Evolutionary conservation across 805 yeast species (phyloP).

Genomic region (Candida xiaguanensis): DNA sequence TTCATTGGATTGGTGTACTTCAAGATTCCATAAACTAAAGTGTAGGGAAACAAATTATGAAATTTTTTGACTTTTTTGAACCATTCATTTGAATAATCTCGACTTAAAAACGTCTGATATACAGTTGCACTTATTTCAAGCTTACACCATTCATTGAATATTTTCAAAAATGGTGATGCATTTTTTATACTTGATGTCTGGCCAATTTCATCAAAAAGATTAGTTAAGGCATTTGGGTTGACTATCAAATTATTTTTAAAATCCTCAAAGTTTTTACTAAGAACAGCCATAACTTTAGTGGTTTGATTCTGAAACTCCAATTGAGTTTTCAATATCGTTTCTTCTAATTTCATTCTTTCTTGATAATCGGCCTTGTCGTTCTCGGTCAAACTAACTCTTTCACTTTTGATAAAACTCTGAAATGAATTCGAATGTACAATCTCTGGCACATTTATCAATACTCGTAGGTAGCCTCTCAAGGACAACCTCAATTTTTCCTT

Average conservation of each 20-base stretch:
- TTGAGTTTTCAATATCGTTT: constrained; percentile 54
- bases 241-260: constrained; percentile 54
- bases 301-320: constrained; percentile 71
- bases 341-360: constrained; percentile 59
- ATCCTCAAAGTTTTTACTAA: constrained; percentile 55
- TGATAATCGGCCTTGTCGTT: constrained; percentile 54
- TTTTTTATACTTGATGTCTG: constrained; percentile 47
- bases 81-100: constrained; percentile 75
- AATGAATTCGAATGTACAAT: constrained; percentile 52
- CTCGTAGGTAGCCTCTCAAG: constrained; percentile 65
- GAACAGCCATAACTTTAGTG: constrained; percentile 48
- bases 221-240: constrained; percentile 50
- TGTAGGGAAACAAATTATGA: constrained; percentile 79
- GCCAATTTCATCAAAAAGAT: constrained; percentile 66
- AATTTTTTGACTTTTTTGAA: constrained; percentile 66
- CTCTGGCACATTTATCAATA: constrained; percentile 50
- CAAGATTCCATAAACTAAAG: constrained; percentile 69
- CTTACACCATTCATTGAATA: constrained; percentile 78
- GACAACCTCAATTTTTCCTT: constrained; percentile 78
- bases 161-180: constrained; percentile 61
- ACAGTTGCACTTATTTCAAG: constrained; percentile 81
- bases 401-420: constrained; percentile 47
- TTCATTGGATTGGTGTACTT: constrained; percentile 84
- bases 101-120: constrained; percentile 75
- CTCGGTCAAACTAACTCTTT: constrained; percentile 28